phyloP scores from a whole-genome alignment of 106 monocot genomes.

The Chionographis japonica region DNA sequence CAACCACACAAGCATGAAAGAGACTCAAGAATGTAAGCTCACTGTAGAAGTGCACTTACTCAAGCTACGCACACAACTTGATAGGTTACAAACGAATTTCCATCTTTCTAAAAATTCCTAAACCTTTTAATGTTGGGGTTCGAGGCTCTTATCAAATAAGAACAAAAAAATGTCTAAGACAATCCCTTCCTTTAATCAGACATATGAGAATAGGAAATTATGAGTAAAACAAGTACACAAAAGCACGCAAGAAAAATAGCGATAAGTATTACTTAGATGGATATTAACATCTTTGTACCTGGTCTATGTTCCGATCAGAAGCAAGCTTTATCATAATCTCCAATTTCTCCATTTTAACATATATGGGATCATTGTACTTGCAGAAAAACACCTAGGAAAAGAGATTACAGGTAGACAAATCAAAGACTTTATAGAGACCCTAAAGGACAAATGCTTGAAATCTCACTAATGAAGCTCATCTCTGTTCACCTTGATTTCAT shows the following conservation, averaged over 20 bases:
- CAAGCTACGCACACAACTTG: no score
- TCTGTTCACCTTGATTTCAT: constrained; percentile 90
- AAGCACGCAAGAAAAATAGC: neutral
- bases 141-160: no score
- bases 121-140: no score
- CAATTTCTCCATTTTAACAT: constrained; percentile 99
- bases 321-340: constrained; percentile 99
- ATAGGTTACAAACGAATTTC: no score
- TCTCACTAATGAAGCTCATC: constrained; percentile 1
- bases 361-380: constrained; percentile 99
- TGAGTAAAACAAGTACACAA: neutral
- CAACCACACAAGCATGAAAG: no score
- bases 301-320: constrained; percentile 95
- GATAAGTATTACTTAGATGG: no score
- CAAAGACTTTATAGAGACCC: neutral
- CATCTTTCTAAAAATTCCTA: no score
- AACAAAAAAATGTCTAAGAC: no score
- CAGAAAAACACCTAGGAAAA: constrained; percentile 86
- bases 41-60: no score
- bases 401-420: neutral
- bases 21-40: no score
- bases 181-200: neutral
- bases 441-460: neutral
- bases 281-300: constrained; percentile 33
- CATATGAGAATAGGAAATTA: neutral